Conservation (phyloP, 73 alveolate species). For the Uronychia binucleata region DNA sequence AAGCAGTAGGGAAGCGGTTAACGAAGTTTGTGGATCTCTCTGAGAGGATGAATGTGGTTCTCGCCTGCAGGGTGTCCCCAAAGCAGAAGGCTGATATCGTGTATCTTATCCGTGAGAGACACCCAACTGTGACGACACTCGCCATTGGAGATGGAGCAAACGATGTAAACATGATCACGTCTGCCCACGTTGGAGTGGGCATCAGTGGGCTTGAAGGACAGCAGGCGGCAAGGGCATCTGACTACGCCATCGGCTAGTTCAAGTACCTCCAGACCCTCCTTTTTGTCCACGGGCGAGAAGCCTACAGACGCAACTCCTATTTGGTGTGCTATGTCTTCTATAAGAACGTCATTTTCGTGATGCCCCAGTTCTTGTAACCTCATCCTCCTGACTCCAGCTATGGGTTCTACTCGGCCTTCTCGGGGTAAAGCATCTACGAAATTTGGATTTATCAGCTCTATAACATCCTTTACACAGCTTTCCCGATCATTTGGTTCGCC, state of each 20-base stretch:
- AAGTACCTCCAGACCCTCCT: constrained; percentile 65
- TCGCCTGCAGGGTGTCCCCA: constrained; percentile 91
- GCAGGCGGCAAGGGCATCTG: constrained; percentile 92
- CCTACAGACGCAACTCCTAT: constrained; percentile 89
- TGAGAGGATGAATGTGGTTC: constrained; percentile 43
- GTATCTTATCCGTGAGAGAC: constrained; percentile 35
- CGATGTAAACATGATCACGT: constrained; percentile 96
- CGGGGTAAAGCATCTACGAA: constrained; percentile 89
- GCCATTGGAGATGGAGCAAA: constrained; percentile 98
- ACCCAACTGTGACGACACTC: constrained; percentile 76
- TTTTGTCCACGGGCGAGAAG: constrained; percentile 93
- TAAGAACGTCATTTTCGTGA: constrained; percentile 77
- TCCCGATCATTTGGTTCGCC: constrained; percentile 90
- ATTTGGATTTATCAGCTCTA: constrained; percentile 89
- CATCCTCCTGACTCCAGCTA: too few species aligned
- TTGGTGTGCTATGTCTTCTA: constrained; percentile 88
- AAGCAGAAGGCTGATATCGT: constrained; percentile 92
- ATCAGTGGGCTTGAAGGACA: constrained; percentile 95
- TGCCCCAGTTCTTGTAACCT: constrained; percentile 52
- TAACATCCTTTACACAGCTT: constrained; percentile 83
- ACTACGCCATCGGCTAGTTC: constrained; percentile 87
- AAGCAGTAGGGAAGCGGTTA: too few species aligned
- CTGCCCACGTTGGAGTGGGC: constrained; percentile 96
- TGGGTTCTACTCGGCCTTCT: constrained; percentile 80
- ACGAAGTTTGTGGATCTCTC: constrained; percentile 78